Conservation (phyloP, 73 alveolate genomes). For the Loxodes magnus region DNA sequence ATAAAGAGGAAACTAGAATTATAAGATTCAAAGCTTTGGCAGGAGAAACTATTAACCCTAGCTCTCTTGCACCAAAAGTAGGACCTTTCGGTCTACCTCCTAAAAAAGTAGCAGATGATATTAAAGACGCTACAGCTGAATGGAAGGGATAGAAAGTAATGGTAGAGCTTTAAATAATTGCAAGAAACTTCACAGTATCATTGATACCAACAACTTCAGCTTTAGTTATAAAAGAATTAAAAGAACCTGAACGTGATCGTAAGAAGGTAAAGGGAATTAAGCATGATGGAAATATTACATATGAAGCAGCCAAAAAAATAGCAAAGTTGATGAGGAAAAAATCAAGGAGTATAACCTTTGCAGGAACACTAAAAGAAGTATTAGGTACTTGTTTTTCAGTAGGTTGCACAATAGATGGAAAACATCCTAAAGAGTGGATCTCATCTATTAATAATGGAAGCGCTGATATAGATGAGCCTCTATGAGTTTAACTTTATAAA, state of each 20-base stretch:
- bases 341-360: constrained; percentile 31
- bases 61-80: constrained; percentile 44
- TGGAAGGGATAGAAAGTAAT: constrained; percentile 44
- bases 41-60: constrained; percentile 41
- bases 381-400: constrained; percentile 38
- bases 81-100: constrained; percentile 53
- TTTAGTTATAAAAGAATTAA: constrained; percentile 33
- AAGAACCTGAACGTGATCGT: constrained; percentile 54
- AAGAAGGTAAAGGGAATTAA: constrained; percentile 44
- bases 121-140: constrained; percentile 32
- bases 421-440: constrained; percentile 30
- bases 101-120: constrained; percentile 47
- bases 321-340: constrained; percentile 32
- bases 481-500: neutral
- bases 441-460: constrained; percentile 28
- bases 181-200: constrained; percentile 39
- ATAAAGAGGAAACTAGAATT: neutral
- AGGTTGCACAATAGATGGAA: constrained; percentile 43
- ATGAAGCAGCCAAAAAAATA: constrained; percentile 38
- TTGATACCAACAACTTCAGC: constrained; percentile 50
- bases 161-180: constrained; percentile 33
- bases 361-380: constrained; percentile 46
- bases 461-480: neutral
- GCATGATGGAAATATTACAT: constrained; percentile 47
- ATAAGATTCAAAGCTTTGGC: constrained; percentile 34